A percentile compares a stretch with the other conserved stretches of the same genome.
Conservation (phyloP, 2,329 filamentous ascomycete genomes). For the Trichoderma sp. region DNA sequence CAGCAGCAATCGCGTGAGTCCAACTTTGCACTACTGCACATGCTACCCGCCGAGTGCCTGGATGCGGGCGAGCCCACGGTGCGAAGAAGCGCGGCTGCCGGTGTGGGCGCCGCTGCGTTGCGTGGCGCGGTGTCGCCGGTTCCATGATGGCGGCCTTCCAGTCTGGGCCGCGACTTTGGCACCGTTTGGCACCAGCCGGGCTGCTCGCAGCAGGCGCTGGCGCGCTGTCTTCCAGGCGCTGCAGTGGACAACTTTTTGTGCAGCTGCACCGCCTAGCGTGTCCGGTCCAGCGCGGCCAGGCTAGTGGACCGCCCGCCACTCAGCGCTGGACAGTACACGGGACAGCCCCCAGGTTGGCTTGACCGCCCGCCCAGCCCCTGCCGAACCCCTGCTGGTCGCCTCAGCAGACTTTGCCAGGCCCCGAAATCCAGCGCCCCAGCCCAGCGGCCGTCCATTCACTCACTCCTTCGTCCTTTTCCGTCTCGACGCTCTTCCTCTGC, state of each 20-base stretch:
- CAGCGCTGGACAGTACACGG: conserved; percentile 28
- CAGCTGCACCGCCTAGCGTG: conserved; percentile 21
- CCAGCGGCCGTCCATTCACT: conserved; percentile 28
- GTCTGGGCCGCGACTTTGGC: not conserved
- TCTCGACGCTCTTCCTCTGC: conserved; percentile 4
- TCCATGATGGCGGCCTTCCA: not conserved
- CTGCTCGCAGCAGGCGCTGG: not conserved
- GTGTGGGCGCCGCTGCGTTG: not conserved
- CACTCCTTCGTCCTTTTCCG: conserved; percentile 29
- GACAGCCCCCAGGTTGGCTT: conserved; percentile 29
- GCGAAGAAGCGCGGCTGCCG: conserved; percentile 15
- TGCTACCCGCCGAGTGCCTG: conserved; percentile 18
- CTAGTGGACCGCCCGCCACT: conserved; percentile 28
- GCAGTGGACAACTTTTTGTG: conserved; percentile 21
- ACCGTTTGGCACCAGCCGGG: no score
- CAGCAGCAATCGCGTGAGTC: conserved; percentile 10
- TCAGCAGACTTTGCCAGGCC: conserved; percentile 34
- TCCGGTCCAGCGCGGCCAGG: conserved; percentile 14
- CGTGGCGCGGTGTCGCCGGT: conserved; percentile 26
- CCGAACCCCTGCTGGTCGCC: conserved; percentile 26
- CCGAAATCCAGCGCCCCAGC: conserved; percentile 28
- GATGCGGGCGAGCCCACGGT: not conserved
- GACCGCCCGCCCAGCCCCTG: conserved; percentile 28
- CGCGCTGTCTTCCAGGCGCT: conserved; percentile 1
- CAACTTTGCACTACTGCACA: conserved; percentile 10